phyloP scores from a whole-genome alignment of 2,329 filamentous ascomycete species.

The Fusarium pininemorale region DNA sequence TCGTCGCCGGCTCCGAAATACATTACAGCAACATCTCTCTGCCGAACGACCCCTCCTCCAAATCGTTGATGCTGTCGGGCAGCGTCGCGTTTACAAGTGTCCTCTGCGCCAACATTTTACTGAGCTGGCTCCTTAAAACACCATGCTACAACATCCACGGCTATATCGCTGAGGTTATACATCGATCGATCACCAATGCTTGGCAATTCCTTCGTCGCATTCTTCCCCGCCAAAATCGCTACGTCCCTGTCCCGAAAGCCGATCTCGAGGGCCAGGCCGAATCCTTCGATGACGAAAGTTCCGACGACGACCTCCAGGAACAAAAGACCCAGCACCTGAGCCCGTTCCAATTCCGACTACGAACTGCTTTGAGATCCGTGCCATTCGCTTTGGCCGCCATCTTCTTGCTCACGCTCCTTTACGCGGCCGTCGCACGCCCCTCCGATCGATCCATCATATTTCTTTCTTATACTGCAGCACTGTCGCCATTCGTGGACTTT shows the following conservation, averaged over 20 bases:
- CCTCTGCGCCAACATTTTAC: slow-evolving; percentile 14
- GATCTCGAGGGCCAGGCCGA: background rate
- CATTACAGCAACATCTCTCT: slow-evolving; percentile 49
- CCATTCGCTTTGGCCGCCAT: background rate
- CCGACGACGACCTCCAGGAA: background rate
- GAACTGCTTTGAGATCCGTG: background rate
- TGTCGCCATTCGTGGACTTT: slow-evolving; percentile 49
- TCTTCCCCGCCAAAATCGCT: background rate
- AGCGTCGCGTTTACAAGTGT: slow-evolving; percentile 40
- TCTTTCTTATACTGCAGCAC: slow-evolving; percentile 48
- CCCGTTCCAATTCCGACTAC: background rate
- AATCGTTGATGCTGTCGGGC: slow-evolving; percentile 45
- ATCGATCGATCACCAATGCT: slow-evolving; percentile 34
- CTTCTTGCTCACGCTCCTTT: slow-evolving; percentile 29
- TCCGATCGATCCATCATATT: slow-evolving; percentile 45
- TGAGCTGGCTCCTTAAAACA: slow-evolving; percentile 42
- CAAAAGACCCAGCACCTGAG: background rate
- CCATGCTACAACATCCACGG: slow-evolving; percentile 28
- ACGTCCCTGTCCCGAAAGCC: slow-evolving; percentile 32
- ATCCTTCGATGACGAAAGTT: background rate
- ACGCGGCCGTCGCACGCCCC: slow-evolving; percentile 40
- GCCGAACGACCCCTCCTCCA: slow-evolving; percentile 44
- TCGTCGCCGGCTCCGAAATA: slow-evolving; percentile 46
- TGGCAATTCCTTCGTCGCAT: slow-evolving; percentile 7
- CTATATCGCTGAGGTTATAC: slow-evolving; percentile 40